phyloP scores from a whole-genome alignment of 148 eudicot species.

The Amaranthus palmeri region DNA sequence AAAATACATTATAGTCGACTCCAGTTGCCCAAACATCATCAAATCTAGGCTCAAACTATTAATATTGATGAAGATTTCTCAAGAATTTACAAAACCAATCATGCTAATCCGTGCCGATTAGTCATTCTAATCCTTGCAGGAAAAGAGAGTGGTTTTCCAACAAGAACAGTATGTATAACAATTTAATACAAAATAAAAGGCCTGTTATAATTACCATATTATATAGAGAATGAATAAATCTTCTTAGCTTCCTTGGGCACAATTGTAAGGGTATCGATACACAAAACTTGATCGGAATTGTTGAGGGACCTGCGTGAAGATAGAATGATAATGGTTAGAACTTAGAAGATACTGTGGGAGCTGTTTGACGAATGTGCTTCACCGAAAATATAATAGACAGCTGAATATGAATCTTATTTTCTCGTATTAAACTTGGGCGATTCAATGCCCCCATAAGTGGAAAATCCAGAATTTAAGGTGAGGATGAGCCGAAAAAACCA shows the following conservation, averaged over 20 bases:
- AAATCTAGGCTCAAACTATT: neutral
- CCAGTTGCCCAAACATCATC: neutral
- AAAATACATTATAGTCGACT: neutral
- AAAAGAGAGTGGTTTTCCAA: constrained; percentile 9
- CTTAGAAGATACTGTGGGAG: neutral
- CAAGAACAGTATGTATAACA: neutral
- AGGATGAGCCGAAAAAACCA: no score
- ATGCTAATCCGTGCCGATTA: constrained; percentile 10
- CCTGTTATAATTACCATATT: constrained; percentile 14
- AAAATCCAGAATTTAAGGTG: no score
- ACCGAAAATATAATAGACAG: neutral
- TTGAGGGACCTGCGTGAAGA: constrained; percentile 22
- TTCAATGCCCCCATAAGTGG: neutral
- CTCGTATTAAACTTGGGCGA: no score
- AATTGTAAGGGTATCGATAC: constrained; percentile 10
- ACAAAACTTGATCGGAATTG: constrained; percentile 23
- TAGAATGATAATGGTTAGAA: constrained; percentile 6
- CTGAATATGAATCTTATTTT: neutral
- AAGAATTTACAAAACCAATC: constrained; percentile 9
- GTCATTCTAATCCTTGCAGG: constrained; percentile 3
- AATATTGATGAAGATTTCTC: neutral
- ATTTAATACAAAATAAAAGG: constrained; percentile 3
- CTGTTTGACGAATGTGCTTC: neutral
- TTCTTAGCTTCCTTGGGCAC: constrained; percentile 17
- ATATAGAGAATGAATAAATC: constrained; percentile 17